Percentiles rank a stretch among this genome's conserved stretches.
Conservation (phyloP, 768 basidiomycete genomes). For the Baorangia bicolor region DNA sequence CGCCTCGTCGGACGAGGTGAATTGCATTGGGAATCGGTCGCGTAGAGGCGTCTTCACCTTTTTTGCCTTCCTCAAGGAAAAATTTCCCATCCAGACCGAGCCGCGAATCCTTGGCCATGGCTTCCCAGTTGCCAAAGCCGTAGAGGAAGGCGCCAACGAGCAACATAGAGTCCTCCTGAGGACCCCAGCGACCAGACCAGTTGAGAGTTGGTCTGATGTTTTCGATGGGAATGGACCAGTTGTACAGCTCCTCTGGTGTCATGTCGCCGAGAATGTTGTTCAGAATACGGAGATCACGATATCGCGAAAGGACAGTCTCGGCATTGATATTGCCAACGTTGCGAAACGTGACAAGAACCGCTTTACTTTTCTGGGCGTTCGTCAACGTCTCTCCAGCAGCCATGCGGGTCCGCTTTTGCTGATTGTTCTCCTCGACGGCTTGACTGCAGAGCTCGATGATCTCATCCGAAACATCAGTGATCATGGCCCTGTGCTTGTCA, state of each 20-base stretch:
- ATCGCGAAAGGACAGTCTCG: conserved; percentile 89
- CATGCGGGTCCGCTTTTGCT: conserved; percentile 70
- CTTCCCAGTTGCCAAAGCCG: conserved; percentile 97
- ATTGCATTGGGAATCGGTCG: conserved; percentile 96
- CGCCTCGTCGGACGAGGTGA: conserved; percentile 94
- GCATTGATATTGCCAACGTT: conserved; percentile 95
- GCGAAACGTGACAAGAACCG: conserved; percentile 88
- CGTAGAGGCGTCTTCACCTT: conserved; percentile 79
- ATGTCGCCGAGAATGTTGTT: conserved; percentile 74
- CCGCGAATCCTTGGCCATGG: conserved; percentile 83
- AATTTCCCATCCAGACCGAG: conserved; percentile 89
- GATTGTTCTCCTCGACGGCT: conserved; percentile 83
- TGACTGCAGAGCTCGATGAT: conserved; percentile 82
- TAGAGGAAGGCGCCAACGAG: conserved; percentile 91
- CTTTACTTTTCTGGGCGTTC: conserved; percentile 95
- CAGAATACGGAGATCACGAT: conserved; percentile 85
- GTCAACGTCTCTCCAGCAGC: conserved; percentile 86
- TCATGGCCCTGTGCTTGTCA: conserved; percentile 92
- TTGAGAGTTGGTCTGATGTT: conserved; percentile 92
- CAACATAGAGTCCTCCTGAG: conserved; percentile 90
- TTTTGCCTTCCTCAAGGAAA: conserved; percentile 98
- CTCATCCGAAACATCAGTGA: conserved; percentile 89
- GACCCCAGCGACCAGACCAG: conserved; percentile 96
- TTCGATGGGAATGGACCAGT: conserved; percentile 88
- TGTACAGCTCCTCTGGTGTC: conserved; percentile 62